These are phyloP conservation scores for Mortierella hygrophila DNA, from an alignment of 192 early-diverging fungal genomes.

Conservation along the genomic window DNA sequence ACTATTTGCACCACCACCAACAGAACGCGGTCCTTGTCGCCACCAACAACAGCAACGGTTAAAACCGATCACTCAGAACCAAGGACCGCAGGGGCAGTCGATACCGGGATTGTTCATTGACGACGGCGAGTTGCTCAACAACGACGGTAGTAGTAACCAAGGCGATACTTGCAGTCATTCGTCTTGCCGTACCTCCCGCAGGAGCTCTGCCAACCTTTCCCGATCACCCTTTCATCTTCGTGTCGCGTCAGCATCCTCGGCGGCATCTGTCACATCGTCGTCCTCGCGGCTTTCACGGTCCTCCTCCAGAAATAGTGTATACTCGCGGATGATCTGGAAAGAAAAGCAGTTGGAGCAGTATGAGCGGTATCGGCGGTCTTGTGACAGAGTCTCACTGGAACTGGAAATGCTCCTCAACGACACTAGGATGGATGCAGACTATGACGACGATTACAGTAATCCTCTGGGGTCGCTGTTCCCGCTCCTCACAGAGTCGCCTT, in stretches of 20 bases:
- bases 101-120: constrained; percentile 2
- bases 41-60: neutral
- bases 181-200: constrained; percentile 19
- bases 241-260: neutral
- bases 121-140: constrained; percentile 16
- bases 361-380: constrained; percentile 40
- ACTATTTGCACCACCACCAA: neutral
- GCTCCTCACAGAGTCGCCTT: neutral
- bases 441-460: neutral
- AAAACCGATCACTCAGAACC: neutral
- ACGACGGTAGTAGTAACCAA: neutral
- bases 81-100: neutral
- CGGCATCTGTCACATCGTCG: neutral
- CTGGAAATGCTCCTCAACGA: constrained; percentile 38
- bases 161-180: constrained; percentile 10
- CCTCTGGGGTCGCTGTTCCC: neutral
- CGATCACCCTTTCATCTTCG: neutral
- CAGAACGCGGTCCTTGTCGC: neutral
- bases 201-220: neutral
- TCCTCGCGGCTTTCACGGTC: constrained; percentile 12
- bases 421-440: constrained; percentile 11
- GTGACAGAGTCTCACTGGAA: constrained; percentile 40
- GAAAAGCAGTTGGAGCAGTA: constrained; percentile 53
- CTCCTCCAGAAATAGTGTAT: constrained; percentile 14
- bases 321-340: constrained; percentile 45